Base-by-base conservation (phyloP, 2,329 filamentous ascomycete genomes). In the Penicillium paneum region DNA sequence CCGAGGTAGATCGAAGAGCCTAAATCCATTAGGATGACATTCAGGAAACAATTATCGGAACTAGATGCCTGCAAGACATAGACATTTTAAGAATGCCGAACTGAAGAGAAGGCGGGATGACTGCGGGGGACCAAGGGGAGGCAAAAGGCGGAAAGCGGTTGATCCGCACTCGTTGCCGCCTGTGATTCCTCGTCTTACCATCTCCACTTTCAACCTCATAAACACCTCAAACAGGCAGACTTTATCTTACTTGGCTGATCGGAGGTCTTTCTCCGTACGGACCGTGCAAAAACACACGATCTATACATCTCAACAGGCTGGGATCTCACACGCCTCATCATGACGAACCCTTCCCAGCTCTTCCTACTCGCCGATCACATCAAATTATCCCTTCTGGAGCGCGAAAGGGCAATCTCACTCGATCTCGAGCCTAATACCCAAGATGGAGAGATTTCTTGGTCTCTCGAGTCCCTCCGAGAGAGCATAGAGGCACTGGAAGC, bases 331-430 rank as follows among this genome's bases (percentile, higher is more conserved):
- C 32, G 32, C 26, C 50, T 72, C 65, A 70, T 67, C 28, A 79
- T 78, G 76, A 70, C 79, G 56, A 83, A 81, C 63, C 79, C 83
- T 46, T 81, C 81, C 13, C 92, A 97, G 74, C 87, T 97, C 63
- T 91, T 92, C 72, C 87, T 97, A 50, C 85, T 97, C 54, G 91
- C 92, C 67, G 94, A 99, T 77, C 93, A 97, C 75, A 90, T 97
- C 80, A 97, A 97, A 76, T 84, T 97, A 58, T 96, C 92, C 13
- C 82, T 99, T 15, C 85, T 97, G 26, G 94, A 97, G 78, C 86
- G 93, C 55, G 88, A 96, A 76, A 87, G 93, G 55, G 91, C 92
- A 45, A 85, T 90, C 66, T 89, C 86, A 13, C 82, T 96, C 41
- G 86, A 91, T 63, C 83, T 96, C 52, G 84, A 91, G 55, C 84